Conservation (phyloP, 73 alveolate genomes). For the Paramecium tetraurelia region DNA sequence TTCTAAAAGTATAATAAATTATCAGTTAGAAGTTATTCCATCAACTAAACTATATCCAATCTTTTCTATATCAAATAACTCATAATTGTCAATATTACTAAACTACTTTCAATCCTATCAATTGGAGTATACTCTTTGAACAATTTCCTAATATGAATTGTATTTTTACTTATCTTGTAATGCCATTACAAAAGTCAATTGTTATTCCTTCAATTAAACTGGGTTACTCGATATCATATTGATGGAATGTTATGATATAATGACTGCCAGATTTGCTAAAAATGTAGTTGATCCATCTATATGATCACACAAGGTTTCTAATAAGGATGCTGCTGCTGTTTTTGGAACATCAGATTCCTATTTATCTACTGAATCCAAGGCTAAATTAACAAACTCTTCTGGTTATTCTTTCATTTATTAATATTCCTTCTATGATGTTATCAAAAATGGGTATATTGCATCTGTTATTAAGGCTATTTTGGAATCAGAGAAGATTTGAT, state of each 20-base stretch:
- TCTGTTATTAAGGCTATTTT: conserved; percentile 63
- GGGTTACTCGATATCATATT: conserved; percentile 1
- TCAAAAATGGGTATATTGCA: conserved; percentile 69
- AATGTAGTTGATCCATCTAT: conserved; percentile 72
- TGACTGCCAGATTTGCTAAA: conserved; percentile 60
- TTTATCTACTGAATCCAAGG: conserved; percentile 81
- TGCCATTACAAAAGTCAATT: background rate
- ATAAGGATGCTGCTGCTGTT: conserved; percentile 78
- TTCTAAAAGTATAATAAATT: conserved; percentile 32
- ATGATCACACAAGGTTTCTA: conserved; percentile 79
- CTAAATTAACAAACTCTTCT: conserved; percentile 74
- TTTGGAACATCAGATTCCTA: conserved; percentile 61
- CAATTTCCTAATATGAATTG: background rate
- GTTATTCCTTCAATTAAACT: background rate
- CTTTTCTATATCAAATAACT: conserved; percentile 56
- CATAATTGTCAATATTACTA: conserved; percentile 41
- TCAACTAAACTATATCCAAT: conserved; percentile 20
- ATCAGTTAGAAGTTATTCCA: conserved; percentile 45
- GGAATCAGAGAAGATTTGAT: conserved; percentile 34
- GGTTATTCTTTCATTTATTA: conserved; percentile 69
- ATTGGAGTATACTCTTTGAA: conserved; percentile 6
- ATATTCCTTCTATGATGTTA: conserved; percentile 64
- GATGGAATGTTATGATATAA: conserved; percentile 47
- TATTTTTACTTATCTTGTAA: conserved; percentile 12
- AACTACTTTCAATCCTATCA: conserved; percentile 52